Evolutionary conservation across 2,329 filamentous ascomycete genomes (phyloP).

Genomic region (Didymella pomorum): DNA sequence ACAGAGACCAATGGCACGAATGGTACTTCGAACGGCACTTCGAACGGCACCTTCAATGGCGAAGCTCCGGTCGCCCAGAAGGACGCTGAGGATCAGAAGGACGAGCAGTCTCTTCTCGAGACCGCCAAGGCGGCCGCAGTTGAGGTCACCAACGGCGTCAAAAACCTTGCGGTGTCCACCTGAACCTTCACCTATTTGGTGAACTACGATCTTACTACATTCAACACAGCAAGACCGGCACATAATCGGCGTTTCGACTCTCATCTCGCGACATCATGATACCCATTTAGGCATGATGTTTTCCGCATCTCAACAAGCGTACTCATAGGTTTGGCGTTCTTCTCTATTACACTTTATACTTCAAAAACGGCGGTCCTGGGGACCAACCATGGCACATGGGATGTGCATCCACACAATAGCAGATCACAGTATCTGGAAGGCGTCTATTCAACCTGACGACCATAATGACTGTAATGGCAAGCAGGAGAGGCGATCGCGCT

Average conservation of each 20-base stretch:
- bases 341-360: background rate
- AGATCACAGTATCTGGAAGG: conserved; percentile 42
- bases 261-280: conserved; percentile 20
- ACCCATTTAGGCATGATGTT: conserved; percentile 9
- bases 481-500: background rate
- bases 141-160: conserved; percentile 44
- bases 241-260: conserved; percentile 23
- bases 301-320: conserved; percentile 34
- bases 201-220: conserved; percentile 37
- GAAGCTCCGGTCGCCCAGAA: conserved; percentile 12
- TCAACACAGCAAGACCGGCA: conserved; percentile 45
- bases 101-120: conserved; percentile 33
- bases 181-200: conserved; percentile 24
- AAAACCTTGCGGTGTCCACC: conserved; percentile 36
- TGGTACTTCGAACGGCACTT: conserved; percentile 24
- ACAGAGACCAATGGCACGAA: conserved; percentile 24
- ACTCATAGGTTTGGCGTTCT: conserved; percentile 18
- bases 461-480: conserved; percentile 35
- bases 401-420: conserved; percentile 19
- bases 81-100: conserved; percentile 25
- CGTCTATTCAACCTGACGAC: conserved; percentile 54
- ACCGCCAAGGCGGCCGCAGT: conserved; percentile 40
- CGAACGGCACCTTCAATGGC: conserved; percentile 21
- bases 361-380: background rate
- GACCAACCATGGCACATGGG: conserved; percentile 8